Conservation (phyloP, 2,329 filamentous ascomycete species). For the Reticulascus tulasneorum region DNA sequence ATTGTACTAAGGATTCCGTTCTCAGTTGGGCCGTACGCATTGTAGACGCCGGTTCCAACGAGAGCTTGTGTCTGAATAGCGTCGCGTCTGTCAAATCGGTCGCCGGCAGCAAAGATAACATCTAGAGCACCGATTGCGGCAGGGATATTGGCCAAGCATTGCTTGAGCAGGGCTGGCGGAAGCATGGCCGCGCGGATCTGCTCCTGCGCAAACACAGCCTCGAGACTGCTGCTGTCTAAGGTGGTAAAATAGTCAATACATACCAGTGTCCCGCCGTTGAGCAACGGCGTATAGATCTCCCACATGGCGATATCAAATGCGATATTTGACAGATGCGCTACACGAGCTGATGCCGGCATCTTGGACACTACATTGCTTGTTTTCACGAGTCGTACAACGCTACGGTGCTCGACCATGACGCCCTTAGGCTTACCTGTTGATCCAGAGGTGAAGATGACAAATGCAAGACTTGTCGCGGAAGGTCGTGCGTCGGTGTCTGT, state of each 20-base stretch:
- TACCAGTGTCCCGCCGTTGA: conserved; percentile 15
- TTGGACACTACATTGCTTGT: too few relatives aligned
- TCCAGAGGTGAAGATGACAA: too few relatives aligned
- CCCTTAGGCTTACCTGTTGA: too few relatives aligned
- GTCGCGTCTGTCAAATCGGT: conserved; percentile 12
- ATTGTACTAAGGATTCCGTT: too few relatives aligned
- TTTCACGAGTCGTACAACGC: too few relatives aligned
- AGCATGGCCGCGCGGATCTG: conserved; percentile 30
- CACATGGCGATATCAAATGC: conserved; percentile 15
- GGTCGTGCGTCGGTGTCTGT: too few relatives aligned
- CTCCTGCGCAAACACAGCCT: conserved; percentile 19
- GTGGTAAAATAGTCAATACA: conserved; percentile 15
- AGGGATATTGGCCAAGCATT: conserved; percentile 24
- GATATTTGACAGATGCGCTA: conserved; percentile 14
- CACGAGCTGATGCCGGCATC: too few relatives aligned
- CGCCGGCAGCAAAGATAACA: conserved; percentile 31
- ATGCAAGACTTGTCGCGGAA: too few relatives aligned
- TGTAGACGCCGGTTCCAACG: conserved; percentile 13
- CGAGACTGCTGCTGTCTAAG: conserved; percentile 8
- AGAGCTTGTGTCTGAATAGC: conserved; percentile 1
- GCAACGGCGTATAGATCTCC: conserved; percentile 15
- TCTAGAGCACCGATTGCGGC: conserved; percentile 29
- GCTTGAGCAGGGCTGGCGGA: conserved; percentile 10
- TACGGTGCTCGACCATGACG: too few relatives aligned
- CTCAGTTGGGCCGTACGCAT: too few relatives aligned